A percentile compares a stretch with the other conserved stretches of the same genome.
phyloP scores from a whole-genome alignment of 176 grass and related monocot genomes.

The Carex pumila region DNA sequence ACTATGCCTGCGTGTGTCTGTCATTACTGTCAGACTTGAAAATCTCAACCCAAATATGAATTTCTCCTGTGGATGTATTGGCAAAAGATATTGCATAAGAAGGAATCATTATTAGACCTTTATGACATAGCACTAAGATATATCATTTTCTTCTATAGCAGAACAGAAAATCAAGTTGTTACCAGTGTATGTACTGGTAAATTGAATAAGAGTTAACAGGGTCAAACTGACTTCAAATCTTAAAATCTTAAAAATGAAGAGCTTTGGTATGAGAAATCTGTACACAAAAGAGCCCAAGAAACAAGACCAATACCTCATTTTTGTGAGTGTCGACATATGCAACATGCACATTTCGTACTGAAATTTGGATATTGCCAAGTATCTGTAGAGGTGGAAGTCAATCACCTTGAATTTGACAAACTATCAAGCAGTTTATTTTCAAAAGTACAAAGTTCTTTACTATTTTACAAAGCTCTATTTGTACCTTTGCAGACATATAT shows the following conservation, averaged over 20 bases:
- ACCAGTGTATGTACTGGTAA: neutral
- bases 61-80: slow-evolving; percentile 46
- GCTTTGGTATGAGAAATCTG: neutral
- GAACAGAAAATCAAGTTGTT: neutral
- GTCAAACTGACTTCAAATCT: neutral
- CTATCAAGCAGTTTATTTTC: slow-evolving; percentile 13
- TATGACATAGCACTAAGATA: slow-evolving; percentile 15
- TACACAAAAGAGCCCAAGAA: slow-evolving; percentile 1
- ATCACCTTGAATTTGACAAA: slow-evolving; percentile 5
- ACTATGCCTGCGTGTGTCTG: slow-evolving; percentile 68
- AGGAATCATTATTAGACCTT: slow-evolving; percentile 14
- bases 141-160: neutral
- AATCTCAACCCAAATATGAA: slow-evolving; percentile 83
- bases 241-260: neutral
- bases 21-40: slow-evolving; percentile 75
- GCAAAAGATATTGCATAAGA: slow-evolving; percentile 26
- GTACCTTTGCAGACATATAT: slow-evolving; percentile 95
- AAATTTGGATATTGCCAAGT: slow-evolving; percentile 92
- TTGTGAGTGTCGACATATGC: slow-evolving; percentile 62
- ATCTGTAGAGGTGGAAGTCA: slow-evolving; percentile 48
- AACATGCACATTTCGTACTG: slow-evolving; percentile 77
- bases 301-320: slow-evolving; percentile 47
- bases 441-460: slow-evolving; percentile 7
- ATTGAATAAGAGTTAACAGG: neutral
- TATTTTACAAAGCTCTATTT: slow-evolving; percentile 16